A percentile compares a stretch with the other conserved stretches of the same genome.
phyloP scores from a whole-genome alignment of 805 yeast species.

The Barnettozyma sp. region DNA sequence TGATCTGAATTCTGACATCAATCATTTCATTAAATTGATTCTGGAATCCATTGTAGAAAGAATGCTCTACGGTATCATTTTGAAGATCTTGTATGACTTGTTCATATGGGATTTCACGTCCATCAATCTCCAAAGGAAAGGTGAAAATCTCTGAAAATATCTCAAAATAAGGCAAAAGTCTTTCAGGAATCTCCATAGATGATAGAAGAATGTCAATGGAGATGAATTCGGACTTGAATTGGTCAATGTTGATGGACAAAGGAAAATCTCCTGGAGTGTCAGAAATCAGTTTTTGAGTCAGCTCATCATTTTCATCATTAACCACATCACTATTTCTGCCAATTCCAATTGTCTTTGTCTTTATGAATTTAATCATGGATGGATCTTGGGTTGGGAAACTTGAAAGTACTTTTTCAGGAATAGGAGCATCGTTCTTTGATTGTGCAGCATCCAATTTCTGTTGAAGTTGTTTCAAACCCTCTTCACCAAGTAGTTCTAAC shows the following conservation, averaged over 20 bases:
- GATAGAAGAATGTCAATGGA: constrained; percentile 57
- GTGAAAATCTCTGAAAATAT: constrained; percentile 62
- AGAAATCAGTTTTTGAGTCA: constrained; percentile 22
- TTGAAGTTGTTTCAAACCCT: constrained; percentile 49
- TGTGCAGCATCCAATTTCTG: constrained; percentile 55
- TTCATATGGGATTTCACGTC: constrained; percentile 56
- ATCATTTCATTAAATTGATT: constrained; percentile 62
- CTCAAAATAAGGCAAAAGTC: constrained; percentile 57
- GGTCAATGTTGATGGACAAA: constrained; percentile 70
- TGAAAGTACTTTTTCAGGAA: constrained; percentile 61
- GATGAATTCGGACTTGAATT: constrained; percentile 72
- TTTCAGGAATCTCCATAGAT: constrained; percentile 43
- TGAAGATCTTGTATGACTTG: constrained; percentile 69
- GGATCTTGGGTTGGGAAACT: constrained; percentile 71
- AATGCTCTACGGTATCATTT: constrained; percentile 60
- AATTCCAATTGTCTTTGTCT: constrained; percentile 57
- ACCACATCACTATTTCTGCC: constrained; percentile 38
- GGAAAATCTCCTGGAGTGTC: constrained; percentile 46
- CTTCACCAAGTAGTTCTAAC: constrained; percentile 44
- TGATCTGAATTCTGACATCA: constrained; percentile 54
- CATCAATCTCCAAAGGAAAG: constrained; percentile 62
- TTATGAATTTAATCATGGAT: constrained; percentile 61
- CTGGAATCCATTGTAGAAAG: constrained; percentile 49
- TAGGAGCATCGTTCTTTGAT: constrained; percentile 59
- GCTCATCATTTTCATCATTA: constrained; percentile 26